Percentiles rank a stretch among this genome's conserved stretches.
phyloP scores from a whole-genome alignment of 2,329 filamentous ascomycete species.

The Stylonectria norvegica region DNA sequence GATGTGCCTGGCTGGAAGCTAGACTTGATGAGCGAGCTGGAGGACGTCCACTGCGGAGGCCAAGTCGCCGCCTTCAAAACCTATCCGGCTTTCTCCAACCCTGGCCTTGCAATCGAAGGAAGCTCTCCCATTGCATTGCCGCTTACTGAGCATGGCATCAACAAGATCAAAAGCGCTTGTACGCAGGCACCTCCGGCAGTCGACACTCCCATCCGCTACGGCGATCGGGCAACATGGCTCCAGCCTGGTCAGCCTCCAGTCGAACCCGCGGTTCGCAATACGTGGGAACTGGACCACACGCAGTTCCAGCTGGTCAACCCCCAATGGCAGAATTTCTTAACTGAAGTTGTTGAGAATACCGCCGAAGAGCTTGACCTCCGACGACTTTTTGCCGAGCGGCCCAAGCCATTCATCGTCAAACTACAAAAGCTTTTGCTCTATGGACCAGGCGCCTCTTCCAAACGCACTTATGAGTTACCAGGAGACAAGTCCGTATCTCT shows the following conservation, averaged over 20 bases:
- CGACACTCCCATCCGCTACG: no score
- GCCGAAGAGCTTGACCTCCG: constrained; percentile 4
- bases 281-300: constrained; percentile 11
- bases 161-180: constrained; percentile 7
- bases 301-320: constrained; percentile 9
- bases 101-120: constrained; percentile 5
- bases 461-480: constrained; percentile 9
- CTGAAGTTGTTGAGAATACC: neutral
- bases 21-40: no score
- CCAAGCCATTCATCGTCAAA: no score
- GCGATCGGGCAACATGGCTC: constrained; percentile 6
- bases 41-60: constrained; percentile 7
- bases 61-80: constrained; percentile 5
- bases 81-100: constrained; percentile 8
- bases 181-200: constrained; percentile 9
- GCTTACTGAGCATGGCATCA: constrained; percentile 3
- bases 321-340: constrained; percentile 1
- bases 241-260: constrained; percentile 7
- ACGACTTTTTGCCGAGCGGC: neutral
- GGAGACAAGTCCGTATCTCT: constrained; percentile 9
- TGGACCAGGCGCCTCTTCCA: constrained; percentile 15
- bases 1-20: neutral
- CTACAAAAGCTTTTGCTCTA: constrained; percentile 13
- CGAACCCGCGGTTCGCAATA: constrained; percentile 7
- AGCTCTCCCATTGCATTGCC: constrained; percentile 4